Base-by-base conservation (phyloP, 768 basidiomycete species). In the Suillus cothurnatus region DNA sequence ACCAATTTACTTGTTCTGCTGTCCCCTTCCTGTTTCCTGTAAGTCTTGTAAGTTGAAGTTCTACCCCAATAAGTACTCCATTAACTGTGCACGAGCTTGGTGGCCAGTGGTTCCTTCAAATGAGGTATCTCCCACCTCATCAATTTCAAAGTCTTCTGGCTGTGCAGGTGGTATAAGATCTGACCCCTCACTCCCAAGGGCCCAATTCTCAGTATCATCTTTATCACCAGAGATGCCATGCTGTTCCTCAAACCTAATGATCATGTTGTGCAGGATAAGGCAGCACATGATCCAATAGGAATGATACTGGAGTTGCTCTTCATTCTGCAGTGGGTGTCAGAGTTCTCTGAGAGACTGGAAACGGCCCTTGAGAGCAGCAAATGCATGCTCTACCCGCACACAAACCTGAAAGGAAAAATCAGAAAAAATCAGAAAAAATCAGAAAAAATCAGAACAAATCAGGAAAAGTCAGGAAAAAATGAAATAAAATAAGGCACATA, bases 231-330 rank as follows among this genome's bases (percentile, higher is more conserved):
- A 49, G n/a, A 49, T 49, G 23, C 23, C 23, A 49, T 0, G 1
- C 1, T 49, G 47, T 15, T 49, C 61, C 47, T 49, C 45, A 50
- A 61, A 61, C 23, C 14, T 2, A 38, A 63, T 39, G 31, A 59
- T 63, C n/a, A 59, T 52, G 53, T 58, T 63, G 26, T 63, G 62
- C 53, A 63, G n/a, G 31, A 63, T 58, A 11, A 63, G 19, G 21
- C 34, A 63, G 39, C 62, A 63, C 17, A 43, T 15, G 11, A 60
- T 53, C 62, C 62, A 63, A n/a, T 52, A 52, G 38, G 32, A 17
- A 26, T 49, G 34, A 26, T 38, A 34, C 19, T 36, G 28, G n/a
- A 63, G 52, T 1, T 63, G 21, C 14, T 63, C 47, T 23, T 49
- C 6, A 49, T 49, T 49, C 47, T 26, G 23, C 23, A 45, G 23